Evolutionary conservation across 2,329 filamentous ascomycete species (phyloP).

Genomic region (Clarireedia monteithiana): DNA sequence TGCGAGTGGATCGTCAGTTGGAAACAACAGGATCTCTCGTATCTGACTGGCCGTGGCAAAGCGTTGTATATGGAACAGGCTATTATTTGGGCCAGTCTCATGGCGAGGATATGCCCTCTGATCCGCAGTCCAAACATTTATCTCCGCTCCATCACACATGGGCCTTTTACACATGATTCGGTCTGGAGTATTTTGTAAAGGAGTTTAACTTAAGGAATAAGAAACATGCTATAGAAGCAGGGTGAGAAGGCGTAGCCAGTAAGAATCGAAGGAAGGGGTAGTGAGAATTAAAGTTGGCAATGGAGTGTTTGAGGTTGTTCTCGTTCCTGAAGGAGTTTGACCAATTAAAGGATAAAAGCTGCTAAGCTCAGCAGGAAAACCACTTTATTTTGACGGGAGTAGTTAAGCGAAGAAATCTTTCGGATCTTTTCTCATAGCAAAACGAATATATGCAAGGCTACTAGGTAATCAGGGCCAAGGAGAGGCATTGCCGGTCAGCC

Average conservation of each 20-base stretch:
- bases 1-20: too few relatives aligned
- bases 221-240: neutral
- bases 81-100: too few relatives aligned
- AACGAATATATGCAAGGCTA: conserved; percentile 2
- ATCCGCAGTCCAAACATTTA: too few relatives aligned
- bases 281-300: neutral
- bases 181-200: too few relatives aligned
- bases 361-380: neutral
- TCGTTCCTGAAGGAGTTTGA: neutral
- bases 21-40: too few relatives aligned
- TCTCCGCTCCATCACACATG: too few relatives aligned
- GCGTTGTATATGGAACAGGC: too few relatives aligned
- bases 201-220: too few relatives aligned
- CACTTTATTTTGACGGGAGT: neutral
- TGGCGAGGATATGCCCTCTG: too few relatives aligned
- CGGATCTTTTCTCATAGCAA: neutral
- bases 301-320: conserved; percentile 4
- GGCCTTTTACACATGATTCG: too few relatives aligned
- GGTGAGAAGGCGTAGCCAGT: neutral
- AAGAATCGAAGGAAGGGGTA: neutral
- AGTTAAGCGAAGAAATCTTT: neutral
- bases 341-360: conserved; percentile 2
- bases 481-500: neutral
- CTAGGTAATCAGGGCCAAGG: neutral
- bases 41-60: too few relatives aligned